Evolutionary conservation across 163 green algal species (phyloP).

Genomic region (Scenedesmus sp.): DNA sequence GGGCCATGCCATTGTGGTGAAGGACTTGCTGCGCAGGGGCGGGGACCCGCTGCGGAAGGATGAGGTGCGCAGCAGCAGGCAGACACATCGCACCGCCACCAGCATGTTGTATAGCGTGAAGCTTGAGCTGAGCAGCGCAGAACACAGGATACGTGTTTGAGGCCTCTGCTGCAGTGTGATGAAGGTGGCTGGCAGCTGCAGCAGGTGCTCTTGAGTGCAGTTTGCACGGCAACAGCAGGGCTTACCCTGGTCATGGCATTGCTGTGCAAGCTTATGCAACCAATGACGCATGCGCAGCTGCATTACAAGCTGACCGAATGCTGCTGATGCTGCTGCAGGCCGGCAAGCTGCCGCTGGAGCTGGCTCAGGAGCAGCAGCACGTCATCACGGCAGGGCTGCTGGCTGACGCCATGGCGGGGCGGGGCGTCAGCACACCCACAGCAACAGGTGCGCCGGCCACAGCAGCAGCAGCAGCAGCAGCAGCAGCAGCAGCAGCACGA

Average conservation of each 20-base stretch:
- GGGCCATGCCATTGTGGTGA: conserved; percentile 49
- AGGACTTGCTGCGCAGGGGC: conserved; percentile 53
- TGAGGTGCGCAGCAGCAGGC: conserved; percentile 22
- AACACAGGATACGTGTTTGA: not conserved
- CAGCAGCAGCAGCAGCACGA: not conserved
- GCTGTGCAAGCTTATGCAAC: not conserved
- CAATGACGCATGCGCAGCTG: not conserved
- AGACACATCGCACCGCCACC: not conserved
- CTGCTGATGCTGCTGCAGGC: conserved; percentile 4
- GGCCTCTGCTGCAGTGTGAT: too few relatives aligned
- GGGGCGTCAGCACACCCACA: conserved; percentile 19
- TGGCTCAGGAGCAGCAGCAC: conserved; percentile 23
- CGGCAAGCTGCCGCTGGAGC: conserved; percentile 33
- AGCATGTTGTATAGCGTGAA: not conserved
- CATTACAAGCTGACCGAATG: not conserved
- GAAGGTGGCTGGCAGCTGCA: not conserved
- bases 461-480: not conserved
- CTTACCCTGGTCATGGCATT: not conserved
- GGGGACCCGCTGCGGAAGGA: conserved; percentile 34
- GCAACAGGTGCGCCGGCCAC: not conserved
- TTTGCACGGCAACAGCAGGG: not conserved
- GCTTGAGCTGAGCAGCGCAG: not conserved
- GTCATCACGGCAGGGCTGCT: not conserved
- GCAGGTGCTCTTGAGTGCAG: not conserved
- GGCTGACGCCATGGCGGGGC: conserved; percentile 5